Base-by-base conservation (phyloP, 345 rosid species). In the Citrus inodora region DNA sequence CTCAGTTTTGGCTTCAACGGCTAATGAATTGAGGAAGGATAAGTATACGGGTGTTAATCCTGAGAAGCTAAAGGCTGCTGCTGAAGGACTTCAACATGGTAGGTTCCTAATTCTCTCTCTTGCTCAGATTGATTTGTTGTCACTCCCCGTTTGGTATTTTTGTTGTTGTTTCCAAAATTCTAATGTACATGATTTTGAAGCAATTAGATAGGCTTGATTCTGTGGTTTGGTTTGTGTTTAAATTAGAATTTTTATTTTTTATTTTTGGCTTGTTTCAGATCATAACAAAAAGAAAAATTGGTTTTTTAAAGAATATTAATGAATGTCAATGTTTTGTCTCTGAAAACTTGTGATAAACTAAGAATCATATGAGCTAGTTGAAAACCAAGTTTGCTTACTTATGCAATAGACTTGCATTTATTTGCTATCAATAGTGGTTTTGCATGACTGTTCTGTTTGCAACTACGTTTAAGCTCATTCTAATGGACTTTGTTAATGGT, bases 21-120 rank as follows among this genome's bases (percentile, higher is more conserved):
- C 98, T 64, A 92, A 95, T 79, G 97, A 91, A 64, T 46, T 87
- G 87, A 78, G 98, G 68, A 86, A 78, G 78, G 97, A 95, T 80
- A 85, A 78, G 86, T 82, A 90, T 63, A 40, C 84, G 70, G 86
- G 82, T 59, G 71, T 89, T 2, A 88, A 86, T 85, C 93, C 95
- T 66, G 95, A 92, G 63, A 89, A 89, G 79, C 76, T 92, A 87
- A 92, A 91, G 87, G 97, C 95, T 78, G 97, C 95, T n/a, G 92
- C 94, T 77, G 92, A 90, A 83, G 99, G 98, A 22, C 89, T 95
- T 71, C 80, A 89, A 62, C 84, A 89, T 7, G 70, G 98, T 93
- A 79, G 64, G 92, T 69, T 67, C 70, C 37, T 28, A 37, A 38
- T 73, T 46, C 67, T 72, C 62, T 65, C 3, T 30, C 28, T 71